Base-by-base conservation (phyloP, 177 flowering plant genomes). In the Vitis hybrid region DNA sequence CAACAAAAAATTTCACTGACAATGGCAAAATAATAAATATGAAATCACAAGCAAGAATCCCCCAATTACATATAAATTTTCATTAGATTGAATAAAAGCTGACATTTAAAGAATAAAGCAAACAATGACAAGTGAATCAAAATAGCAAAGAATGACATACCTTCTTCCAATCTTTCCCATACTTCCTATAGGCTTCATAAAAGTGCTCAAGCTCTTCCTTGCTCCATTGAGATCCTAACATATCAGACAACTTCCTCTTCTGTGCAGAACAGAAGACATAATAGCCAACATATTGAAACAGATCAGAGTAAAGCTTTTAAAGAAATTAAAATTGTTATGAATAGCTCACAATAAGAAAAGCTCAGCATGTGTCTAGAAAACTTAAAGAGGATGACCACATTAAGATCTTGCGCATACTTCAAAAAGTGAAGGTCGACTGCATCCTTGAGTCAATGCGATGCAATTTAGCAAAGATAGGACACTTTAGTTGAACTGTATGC, bases 111-210 rank as follows among this genome's bases (percentile, higher is more conserved):
- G n/a, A 52, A 13, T 14, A 48, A 12, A 64, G 16, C 16, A 14
- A 3, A 32, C 27, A 40, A 6, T 58, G 14, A 62, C 60, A 27
- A n/a, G 46, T 57, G 35, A 56, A 50, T 12, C 14, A 64, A 11
- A 24, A 52, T n/a, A 52, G 6, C 21, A 60, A 67, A 55, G 12
- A 71, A 21, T 11, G 6, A 46, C 77, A 35, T 67, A 92, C 99
- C 91, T 89, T 94, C 76, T 84, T 92, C 99, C 99, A 96, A 59
- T 94, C 95, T 78, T 83, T 91, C 71, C 94, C 97, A 77, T 89
- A 70, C 64, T 86, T 90, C 46, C 97, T 84, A 67, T 86, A 94
- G n/a, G 97, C 93, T 46, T 89, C 94, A 83, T 96, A 96, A 72
- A 96, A 96, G 14, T 83, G 86, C 70, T 82, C 85, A 68, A 96